Conservation (phyloP, 805 yeast genomes). For the Ogataea populi-albae region DNA sequence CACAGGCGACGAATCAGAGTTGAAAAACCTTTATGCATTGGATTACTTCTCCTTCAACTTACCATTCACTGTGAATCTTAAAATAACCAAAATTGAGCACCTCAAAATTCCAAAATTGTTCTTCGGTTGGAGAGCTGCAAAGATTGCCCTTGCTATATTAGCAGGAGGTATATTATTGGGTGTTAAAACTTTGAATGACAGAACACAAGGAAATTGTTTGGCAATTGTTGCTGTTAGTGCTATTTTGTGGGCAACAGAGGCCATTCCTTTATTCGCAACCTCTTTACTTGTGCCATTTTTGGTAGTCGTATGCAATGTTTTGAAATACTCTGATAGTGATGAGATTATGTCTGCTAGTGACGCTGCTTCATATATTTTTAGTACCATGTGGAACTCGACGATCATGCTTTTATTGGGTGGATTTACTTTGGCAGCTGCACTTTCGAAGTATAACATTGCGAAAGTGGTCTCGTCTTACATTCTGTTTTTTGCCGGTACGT, state of each 20-base stretch:
- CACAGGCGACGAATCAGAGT: conserved; percentile 33
- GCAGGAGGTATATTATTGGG: conserved; percentile 54
- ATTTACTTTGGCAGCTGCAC: conserved; percentile 52
- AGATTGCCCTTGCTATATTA: conserved; percentile 45
- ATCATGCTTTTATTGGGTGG: conserved; percentile 52
- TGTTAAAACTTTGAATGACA: conserved; percentile 60
- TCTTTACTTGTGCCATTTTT: conserved; percentile 48
- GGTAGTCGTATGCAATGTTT: conserved; percentile 44
- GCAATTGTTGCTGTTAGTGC: conserved; percentile 60
- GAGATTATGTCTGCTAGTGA: conserved; percentile 40
- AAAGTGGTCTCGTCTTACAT: conserved; percentile 49
- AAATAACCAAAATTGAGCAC: conserved; percentile 24
- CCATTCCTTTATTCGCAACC: conserved; percentile 48
- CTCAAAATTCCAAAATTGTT: conserved; percentile 46
- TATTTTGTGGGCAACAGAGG: conserved; percentile 51
- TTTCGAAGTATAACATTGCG: conserved; percentile 52
- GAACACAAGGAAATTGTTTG: conserved; percentile 59
- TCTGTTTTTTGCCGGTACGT: conserved; percentile 48
- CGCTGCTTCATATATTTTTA: conserved; percentile 43
- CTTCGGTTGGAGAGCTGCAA: conserved; percentile 46
- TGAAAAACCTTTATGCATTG: conserved; percentile 33
- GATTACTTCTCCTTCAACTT: conserved; percentile 23
- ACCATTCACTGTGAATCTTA: conserved; percentile 18
- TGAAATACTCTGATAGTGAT: conserved; percentile 46
- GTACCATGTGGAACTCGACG: conserved; percentile 54